Conservation (phyloP, 495 filamentous ascomycete species). For the Penicillium atrosanguineum region DNA sequence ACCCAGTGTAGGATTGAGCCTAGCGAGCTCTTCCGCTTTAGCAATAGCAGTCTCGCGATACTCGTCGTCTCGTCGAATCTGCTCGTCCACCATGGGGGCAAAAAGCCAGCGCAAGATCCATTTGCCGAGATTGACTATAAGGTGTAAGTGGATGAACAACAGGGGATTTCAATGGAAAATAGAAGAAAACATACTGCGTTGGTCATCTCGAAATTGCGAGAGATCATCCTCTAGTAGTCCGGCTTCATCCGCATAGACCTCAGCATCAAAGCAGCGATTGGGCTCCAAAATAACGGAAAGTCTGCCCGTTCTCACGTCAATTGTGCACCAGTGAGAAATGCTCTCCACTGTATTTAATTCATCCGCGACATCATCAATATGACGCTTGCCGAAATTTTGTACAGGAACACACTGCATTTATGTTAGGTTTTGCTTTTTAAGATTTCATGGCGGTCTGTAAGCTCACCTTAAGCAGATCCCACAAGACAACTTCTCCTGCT, state of each 20-base stretch:
- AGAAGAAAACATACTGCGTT: constrained; percentile 68
- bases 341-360: constrained; percentile 86
- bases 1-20: constrained; percentile 46
- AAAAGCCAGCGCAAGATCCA: constrained; percentile 96
- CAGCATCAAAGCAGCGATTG: constrained; percentile 96
- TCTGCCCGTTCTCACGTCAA: constrained; percentile 88
- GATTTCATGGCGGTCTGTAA: background rate
- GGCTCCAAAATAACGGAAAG: constrained; percentile 88
- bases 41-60: constrained; percentile 67
- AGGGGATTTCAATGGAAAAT: background rate
- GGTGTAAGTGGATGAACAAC: constrained; percentile 15
- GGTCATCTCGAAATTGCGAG: constrained; percentile 83
- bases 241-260: constrained; percentile 92
- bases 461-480: constrained; percentile 82
- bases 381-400: constrained; percentile 83
- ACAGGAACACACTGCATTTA: constrained; percentile 71
- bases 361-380: constrained; percentile 86
- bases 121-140: constrained; percentile 90
- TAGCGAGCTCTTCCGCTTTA: constrained; percentile 54
- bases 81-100: constrained; percentile 81
- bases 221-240: constrained; percentile 57
- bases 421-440: constrained; percentile 2
- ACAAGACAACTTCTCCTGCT: constrained; percentile 91
- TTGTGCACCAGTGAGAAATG: constrained; percentile 91
- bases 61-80: constrained; percentile 74